Conservation (phyloP, 176 grass and related monocot genomes). For the Eremochloa ophiuroides region DNA sequence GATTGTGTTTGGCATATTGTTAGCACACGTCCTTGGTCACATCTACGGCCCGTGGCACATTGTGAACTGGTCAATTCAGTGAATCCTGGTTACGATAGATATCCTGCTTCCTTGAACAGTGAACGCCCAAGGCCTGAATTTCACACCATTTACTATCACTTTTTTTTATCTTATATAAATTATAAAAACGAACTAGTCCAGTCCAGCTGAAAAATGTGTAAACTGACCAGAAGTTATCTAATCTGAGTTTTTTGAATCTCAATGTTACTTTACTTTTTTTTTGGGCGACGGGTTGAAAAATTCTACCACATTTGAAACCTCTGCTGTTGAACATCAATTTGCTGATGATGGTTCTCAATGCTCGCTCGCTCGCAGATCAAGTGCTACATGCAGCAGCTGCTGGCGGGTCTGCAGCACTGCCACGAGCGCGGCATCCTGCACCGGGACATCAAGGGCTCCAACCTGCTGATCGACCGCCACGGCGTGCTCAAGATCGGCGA, state of each 20-base stretch:
- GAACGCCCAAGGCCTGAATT: background rate
- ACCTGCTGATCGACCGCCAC: constrained; percentile 44
- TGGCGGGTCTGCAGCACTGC: constrained; percentile 50
- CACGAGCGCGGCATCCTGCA: constrained; percentile 57
- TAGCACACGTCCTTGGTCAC: background rate
- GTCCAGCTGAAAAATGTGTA: background rate
- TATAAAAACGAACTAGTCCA: too few species aligned
- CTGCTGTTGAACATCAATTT: background rate
- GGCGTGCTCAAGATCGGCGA: constrained; percentile 58
- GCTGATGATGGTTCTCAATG: background rate
- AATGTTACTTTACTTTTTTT: background rate
- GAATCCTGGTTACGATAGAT: too few species aligned
- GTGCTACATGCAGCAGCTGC: constrained; percentile 48
- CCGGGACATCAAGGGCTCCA: constrained; percentile 59
- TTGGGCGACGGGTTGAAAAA: background rate
- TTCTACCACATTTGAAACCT: background rate
- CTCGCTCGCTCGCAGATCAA: constrained; percentile 21
- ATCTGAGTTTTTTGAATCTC: too few species aligned
- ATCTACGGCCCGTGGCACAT: background rate
- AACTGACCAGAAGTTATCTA: background rate
- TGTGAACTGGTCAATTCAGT: background rate
- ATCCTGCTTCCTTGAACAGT: background rate
- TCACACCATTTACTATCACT: background rate
- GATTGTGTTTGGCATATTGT: background rate
- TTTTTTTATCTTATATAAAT: too few species aligned